Base-by-base conservation (phyloP, 2,329 filamentous ascomycete species). In the Ophiostoma piceae region DNA sequence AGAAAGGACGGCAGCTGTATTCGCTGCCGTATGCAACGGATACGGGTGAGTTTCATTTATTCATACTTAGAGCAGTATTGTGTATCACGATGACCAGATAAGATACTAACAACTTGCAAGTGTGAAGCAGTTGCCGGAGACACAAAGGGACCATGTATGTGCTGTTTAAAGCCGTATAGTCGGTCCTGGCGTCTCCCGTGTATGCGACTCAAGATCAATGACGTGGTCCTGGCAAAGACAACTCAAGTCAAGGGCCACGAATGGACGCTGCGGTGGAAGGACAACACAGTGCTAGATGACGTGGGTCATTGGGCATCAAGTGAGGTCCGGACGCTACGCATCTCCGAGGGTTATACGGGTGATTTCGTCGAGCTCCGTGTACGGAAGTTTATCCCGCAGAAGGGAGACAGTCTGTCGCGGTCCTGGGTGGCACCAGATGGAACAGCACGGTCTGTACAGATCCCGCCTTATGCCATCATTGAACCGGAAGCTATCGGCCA, bases 11-110 rank as follows among this genome's bases (percentile, higher is more conserved):
- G 85, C 9, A 86, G 84, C 26, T 88, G 86, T 74, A 84, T 88
- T 71, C 80, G 86, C 64, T 88, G 86, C 72, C 81, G 84, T 67
- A 87, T 88, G 84, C 86, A 88, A 73, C 82, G 85, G 62, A 87
- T 88, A 74, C 82, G 86, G 67, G 86, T 88, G 77, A 81, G 84
- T 62, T 69, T 7, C 16, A 43, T 8, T 0, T 47, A n/a, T n/a
- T 7, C 1, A 19, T 5, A n/a, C n/a, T 47, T n/a, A 5, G 7
- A n/a, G 19, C 43, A 19, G 14, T 19, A 35, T 19, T n/a, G 16
- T 64, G 14, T 14, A 16, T 14, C 1, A 32, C 26, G 11, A 32
- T 8, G 9, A 26, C 4, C 8, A 22, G 8, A 22, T n/a, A 22
- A 22, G 9, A 9, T 37, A 26, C n/a, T 65, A 39, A 65, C 62